Evolutionary conservation across 805 yeast species (phyloP), one percentile per base, ranked within the genome.

Genomic region (Metschnikowia vanudenii): DNA sequence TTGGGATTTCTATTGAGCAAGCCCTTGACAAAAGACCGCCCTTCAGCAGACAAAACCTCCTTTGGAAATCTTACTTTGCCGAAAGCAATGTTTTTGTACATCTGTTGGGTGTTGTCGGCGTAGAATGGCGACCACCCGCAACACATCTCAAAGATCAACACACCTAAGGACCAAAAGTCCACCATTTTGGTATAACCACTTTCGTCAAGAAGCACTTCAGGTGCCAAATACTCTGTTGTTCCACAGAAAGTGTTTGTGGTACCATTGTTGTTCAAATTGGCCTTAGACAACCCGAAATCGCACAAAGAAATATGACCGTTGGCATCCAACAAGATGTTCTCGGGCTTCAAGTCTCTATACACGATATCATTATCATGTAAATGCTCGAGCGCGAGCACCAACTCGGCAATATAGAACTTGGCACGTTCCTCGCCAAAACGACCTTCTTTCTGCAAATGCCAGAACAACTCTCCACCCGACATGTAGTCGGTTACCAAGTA

Each of bases 71-170:
- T 79, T 37, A 94, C 98, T 67, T 92, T 94, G 52, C 99, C 99
- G 69, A 90, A 94, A 4, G 98, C 99, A 72, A 94, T 94, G 69
- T 94, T 94, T 72, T 92, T 94, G 71, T 94, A 94, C 99, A 94
- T 94, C 68, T 94, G 97, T 72, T 94, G 98, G 41, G 96, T 90
- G 66, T 89, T 92, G 53, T 92, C 97, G 22, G 98, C 99, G 61
- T 89, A 94, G 67, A 94, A 94, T 45, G 99, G 99, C 4, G 96
- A 87, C 99, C 98, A 94, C 42, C 99, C 99, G 71, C 98, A 94
- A 68, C 98, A 91, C 99, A 94, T 94, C 71, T 94, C 99, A 68
- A 94, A 94, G 38, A 94, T 90, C 48, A 94, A 74, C 20, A 94
- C 99, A 50, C 99, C 99, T 48, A 94, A 73, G 2, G 98, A 91